Base-by-base conservation (phyloP, 1,284 basidiomycete genomes). In the Leccinum ponderosum region DNA sequence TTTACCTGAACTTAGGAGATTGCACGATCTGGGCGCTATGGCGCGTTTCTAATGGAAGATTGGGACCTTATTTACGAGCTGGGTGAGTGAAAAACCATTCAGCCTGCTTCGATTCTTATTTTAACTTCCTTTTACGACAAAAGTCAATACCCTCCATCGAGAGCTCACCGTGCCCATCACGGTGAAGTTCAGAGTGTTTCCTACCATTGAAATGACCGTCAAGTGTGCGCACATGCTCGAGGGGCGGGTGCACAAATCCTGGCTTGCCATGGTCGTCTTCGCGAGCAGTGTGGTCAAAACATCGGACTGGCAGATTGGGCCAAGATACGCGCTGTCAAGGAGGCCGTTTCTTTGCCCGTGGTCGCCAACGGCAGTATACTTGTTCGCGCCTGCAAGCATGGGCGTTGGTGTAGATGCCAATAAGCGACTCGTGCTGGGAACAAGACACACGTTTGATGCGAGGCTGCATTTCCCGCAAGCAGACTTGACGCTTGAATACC, bases 1-100 rank as follows among this genome's bases (percentile, higher is more conserved):
- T 98, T 17, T 97, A 99, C 73, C 84, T 98, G 75, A 98, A 99
- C 75, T 82, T 99, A 99, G 71, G 94, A 97, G 59, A 98, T 99
- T 64, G 97, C 97, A 0, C 84, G 86, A 63, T 80, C 87, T 47
- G 97, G 97, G 0, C 84, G 85, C 61, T 99, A 98, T 67, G 97
- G 97, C 0, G 86, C 90, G 2, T 98, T 93, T 78, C 74, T 99
- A 52, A 93, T 95, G 81, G 96, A 98, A 63, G 94, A 98, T 58
- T 98, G 95, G 95, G 87, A 92, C 9, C 74, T 97, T 55, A 88
- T 97, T 29, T 87, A 87, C 64, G 79, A 81, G 31, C 81, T 98
- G 53, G 91, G 94, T 94, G 67, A 68, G 91, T 83, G 29, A 15
- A n/a, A 25, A n/a, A 6, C n/a, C 37, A 20, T 62, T 9, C 29